phyloP scores from a whole-genome alignment of 192 early-diverging fungal genomes.

The Dissophora ornata region DNA sequence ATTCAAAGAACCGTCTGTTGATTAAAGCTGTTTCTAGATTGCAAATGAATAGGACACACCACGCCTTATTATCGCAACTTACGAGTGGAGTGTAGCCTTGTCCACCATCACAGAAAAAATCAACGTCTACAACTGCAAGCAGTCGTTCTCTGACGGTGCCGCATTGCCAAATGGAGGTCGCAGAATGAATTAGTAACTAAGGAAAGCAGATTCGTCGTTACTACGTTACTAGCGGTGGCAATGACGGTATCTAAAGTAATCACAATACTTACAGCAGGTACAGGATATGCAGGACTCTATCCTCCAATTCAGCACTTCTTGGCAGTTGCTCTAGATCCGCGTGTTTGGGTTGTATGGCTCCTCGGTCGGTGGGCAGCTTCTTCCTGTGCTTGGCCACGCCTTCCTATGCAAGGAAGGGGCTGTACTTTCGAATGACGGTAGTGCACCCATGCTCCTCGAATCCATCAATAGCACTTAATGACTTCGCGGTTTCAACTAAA shows the following conservation, averaged over 20 bases:
- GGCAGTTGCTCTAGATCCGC: slow-evolving; percentile 8
- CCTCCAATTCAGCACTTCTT: slow-evolving; percentile 17
- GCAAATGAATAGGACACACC: neutral
- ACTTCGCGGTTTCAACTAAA: slow-evolving; percentile 19
- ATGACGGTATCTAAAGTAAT: slow-evolving; percentile 11
- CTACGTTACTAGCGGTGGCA: neutral
- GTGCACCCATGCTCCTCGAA: slow-evolving; percentile 27
- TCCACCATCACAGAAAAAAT: slow-evolving; percentile 20
- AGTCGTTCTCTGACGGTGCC: slow-evolving; percentile 14
- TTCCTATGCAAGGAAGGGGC: slow-evolving; percentile 19
- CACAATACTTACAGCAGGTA: slow-evolving; percentile 12
- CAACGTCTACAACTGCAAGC: slow-evolving; percentile 17
- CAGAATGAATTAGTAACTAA: slow-evolving; percentile 13
- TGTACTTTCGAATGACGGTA: slow-evolving; percentile 15
- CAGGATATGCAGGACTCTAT: slow-evolving; percentile 12
- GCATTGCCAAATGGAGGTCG: too few species aligned
- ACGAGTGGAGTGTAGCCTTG: slow-evolving; percentile 23
- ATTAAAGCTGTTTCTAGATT: slow-evolving; percentile 7
- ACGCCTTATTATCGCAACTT: slow-evolving; percentile 4
- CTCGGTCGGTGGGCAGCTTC: slow-evolving; percentile 18
- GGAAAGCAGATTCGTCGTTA: slow-evolving; percentile 1
- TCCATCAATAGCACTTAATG: slow-evolving; percentile 22
- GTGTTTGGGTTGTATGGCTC: neutral
- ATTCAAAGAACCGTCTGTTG: slow-evolving; percentile 6
- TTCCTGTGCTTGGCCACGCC: slow-evolving; percentile 8